Percentiles rank a stretch among this genome's conserved stretches.
Evolutionary conservation across 129 eudicot species (phyloP).

Genomic region (Apium graveolens): DNA sequence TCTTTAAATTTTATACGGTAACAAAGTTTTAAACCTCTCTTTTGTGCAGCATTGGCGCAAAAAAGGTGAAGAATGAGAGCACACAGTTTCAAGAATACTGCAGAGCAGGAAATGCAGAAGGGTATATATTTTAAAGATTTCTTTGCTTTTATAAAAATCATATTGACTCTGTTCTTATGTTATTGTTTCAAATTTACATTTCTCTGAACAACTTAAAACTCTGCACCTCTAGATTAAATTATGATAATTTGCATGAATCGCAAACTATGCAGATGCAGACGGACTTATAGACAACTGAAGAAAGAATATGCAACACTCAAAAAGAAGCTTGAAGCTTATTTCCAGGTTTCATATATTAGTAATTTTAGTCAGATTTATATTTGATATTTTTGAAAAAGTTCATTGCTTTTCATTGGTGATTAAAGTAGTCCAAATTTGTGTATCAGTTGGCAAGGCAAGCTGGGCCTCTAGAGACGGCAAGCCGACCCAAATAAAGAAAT

Average conservation of each 20-base stretch:
- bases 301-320: conserved; percentile 69
- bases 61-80: conserved; percentile 50
- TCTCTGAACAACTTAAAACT: background rate
- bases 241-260: background rate
- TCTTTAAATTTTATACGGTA: background rate
- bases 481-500: conserved; percentile 40
- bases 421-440: background rate
- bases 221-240: background rate
- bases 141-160: background rate
- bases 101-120: conserved; percentile 46
- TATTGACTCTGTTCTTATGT: background rate
- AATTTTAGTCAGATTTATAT: background rate
- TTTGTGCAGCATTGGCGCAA: conserved; percentile 36
- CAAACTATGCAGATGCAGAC: conserved; percentile 52
- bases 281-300: conserved; percentile 72
- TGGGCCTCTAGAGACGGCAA: conserved; percentile 64
- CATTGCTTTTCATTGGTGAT: background rate
- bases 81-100: conserved; percentile 49
- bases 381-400: background rate
- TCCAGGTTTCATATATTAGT: conserved; percentile 47
- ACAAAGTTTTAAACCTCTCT: background rate
- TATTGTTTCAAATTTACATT: background rate
- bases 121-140: conserved; percentile 27
- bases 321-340: conserved; percentile 80
- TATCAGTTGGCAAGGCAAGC: conserved; percentile 79